These are phyloP conservation scores for Micractinium sp. DNA, from an alignment of 139 green algal genomes.

Conservation along the genomic window DNA sequence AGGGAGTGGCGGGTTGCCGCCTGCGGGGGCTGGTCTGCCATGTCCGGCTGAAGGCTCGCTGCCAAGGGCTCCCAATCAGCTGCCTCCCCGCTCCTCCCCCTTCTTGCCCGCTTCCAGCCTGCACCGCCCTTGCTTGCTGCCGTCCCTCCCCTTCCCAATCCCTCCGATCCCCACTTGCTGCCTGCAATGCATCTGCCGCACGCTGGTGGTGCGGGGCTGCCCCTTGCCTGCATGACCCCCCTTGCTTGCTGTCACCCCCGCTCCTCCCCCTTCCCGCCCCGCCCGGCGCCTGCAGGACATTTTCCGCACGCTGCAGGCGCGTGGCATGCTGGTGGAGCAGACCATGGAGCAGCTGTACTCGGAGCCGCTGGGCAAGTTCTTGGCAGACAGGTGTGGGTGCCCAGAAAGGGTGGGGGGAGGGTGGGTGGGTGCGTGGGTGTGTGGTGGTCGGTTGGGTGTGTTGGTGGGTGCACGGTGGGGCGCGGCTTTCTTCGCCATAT, in stretches of 20 bases:
- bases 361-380: constrained; percentile 51
- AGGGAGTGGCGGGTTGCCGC: neutral
- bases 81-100: neutral
- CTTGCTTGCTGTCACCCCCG: neutral
- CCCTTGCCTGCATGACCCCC: neutral
- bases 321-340: constrained; percentile 66
- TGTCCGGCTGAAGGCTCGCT: too few relatives aligned
- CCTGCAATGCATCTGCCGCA: too few relatives aligned
- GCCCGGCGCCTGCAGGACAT: constrained; percentile 56
- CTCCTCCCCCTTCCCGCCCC: neutral
- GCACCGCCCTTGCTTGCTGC: neutral
- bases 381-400: constrained; percentile 34
- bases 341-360: constrained; percentile 91
- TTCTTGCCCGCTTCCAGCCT: constrained; percentile 39
- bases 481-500: too few relatives aligned
- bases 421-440: neutral
- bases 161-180: neutral
- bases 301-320: constrained; percentile 63
- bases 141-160: neutral
- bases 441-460: too few relatives aligned
- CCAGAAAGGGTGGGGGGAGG: too few relatives aligned
- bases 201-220: too few relatives aligned
- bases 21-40: neutral
- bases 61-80: too few relatives aligned
- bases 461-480: too few relatives aligned